These are phyloP conservation scores for Kodamaea kakaduensis DNA, from an alignment of 805 yeast genomes.

Conservation along the genomic window DNA sequence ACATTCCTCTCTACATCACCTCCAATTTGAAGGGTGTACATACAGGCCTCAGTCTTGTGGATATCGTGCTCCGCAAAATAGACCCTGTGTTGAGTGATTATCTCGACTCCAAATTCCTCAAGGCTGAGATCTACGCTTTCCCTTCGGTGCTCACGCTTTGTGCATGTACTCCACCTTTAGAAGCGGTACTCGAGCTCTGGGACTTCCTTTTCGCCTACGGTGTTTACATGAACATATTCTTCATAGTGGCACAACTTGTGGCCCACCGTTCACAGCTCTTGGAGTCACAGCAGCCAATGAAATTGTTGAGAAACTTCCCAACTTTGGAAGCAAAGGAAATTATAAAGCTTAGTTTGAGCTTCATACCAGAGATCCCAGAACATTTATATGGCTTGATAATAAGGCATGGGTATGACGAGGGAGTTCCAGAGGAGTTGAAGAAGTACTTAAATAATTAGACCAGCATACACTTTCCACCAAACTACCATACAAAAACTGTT, in stretches of 20 bases:
- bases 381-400: slow-evolving; percentile 58
- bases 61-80: slow-evolving; percentile 61
- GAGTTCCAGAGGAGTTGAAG: slow-evolving; percentile 35
- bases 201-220: slow-evolving; percentile 91
- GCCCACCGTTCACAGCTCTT: slow-evolving; percentile 63
- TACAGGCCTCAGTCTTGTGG: slow-evolving; percentile 71
- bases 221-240: slow-evolving; percentile 77
- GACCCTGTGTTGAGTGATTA: slow-evolving; percentile 66
- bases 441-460: background rate
- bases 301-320: slow-evolving; percentile 69
- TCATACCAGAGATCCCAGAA: slow-evolving; percentile 70
- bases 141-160: slow-evolving; percentile 79
- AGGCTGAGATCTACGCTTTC: slow-evolving; percentile 84
- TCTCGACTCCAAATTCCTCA: slow-evolving; percentile 59
- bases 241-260: slow-evolving; percentile 78
- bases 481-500: too few species aligned
- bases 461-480: too few species aligned
- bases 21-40: slow-evolving; percentile 80
- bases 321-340: slow-evolving; percentile 66
- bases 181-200: slow-evolving; percentile 76
- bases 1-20: slow-evolving; percentile 74
- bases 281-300: slow-evolving; percentile 65
- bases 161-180: slow-evolving; percentile 83
- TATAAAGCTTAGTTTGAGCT: slow-evolving; percentile 73
- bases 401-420: slow-evolving; percentile 58